phyloP scores from a whole-genome alignment of 305 asterid species.

The Solanum hybrid region DNA sequence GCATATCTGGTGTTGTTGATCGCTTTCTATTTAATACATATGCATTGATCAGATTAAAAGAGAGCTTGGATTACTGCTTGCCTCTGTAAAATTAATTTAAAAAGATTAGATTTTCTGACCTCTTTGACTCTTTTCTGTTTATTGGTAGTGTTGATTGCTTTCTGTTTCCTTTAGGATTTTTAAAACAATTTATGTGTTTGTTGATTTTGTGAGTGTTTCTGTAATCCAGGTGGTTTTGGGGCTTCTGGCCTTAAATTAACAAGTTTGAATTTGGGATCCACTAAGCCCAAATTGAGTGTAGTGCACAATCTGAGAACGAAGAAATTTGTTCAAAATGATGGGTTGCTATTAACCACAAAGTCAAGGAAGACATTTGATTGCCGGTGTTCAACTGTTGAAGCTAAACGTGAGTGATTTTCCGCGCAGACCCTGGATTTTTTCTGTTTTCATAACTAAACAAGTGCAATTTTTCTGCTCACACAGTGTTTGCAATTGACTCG shows the following conservation, averaged over 20 bases:
- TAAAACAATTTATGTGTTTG: not conserved
- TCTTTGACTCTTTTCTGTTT: not conserved
- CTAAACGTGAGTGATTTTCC: constrained; percentile 33
- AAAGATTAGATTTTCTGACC: not conserved
- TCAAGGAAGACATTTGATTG: constrained; percentile 31
- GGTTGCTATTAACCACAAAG: constrained; percentile 29
- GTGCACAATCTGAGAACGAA: constrained; percentile 21
- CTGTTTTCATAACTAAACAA: not conserved
- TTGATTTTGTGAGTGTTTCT: constrained; percentile 3
- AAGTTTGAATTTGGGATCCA: constrained; percentile 32
- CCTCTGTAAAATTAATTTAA: not conserved
- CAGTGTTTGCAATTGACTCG: not conserved
- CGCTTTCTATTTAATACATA: not conserved
- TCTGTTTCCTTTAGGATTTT: not conserved
- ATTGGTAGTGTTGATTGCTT: not conserved
- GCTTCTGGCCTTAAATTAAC: constrained; percentile 45
- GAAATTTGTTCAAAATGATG: constrained; percentile 25
- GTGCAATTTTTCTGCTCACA: not conserved
- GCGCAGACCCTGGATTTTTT: not conserved
- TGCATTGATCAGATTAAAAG: not conserved
- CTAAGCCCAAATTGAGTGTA: constrained; percentile 33
- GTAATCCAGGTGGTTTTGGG: constrained; percentile 54
- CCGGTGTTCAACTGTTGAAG: constrained; percentile 27
- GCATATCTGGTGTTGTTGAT: not conserved
- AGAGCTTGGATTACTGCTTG: not conserved